Evolutionary conservation across 345 rosid genomes (phyloP), one percentile per base, ranked within the genome.

Genomic region (Euphorbia pulcherrima): DNA sequence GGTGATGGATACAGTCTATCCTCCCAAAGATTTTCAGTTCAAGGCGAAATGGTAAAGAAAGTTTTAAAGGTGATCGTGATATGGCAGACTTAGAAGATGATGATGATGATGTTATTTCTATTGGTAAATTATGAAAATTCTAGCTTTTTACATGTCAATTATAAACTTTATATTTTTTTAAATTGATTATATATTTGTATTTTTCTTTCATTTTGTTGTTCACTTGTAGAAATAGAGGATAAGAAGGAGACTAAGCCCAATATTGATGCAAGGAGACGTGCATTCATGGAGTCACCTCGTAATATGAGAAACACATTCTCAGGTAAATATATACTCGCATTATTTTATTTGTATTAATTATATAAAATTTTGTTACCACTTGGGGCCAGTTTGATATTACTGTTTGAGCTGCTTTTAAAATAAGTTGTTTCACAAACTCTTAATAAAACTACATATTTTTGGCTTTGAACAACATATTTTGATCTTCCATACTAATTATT

Each of bases 11-110:
- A 66, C 73, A 76, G 80, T 88, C 84, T 48, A 85, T 82, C 60
- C 74, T 88, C 62, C 95, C 95, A 9, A 91, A 85, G 85, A 80
- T 87, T 59, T 91, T 91, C 35, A 77, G 89, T 70, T 80, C 90
- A 29, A 88, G 74, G 77, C 71, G 77, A 70, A 75, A 56, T 68
- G 75, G 74, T 30, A 81, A 84, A 75, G 64, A 63, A 47, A 69
- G 73, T 37, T 76, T 80, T 8, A 79, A 76, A 30, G 80, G 74
- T 13, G 83, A 79, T 23, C 50, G 16, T 44, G 50, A 79, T 61
- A 8, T 55, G 9, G 33, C 46, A 12, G 76, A 33, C 70, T 62
- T 79, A 68, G 76, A 72, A 21, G 53, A 52, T 26, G 74, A 79
- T 50, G 73, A 72, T 29, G 46, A 44, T 41, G 47, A 41, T 8